Conservation (phyloP, 306 rosid genomes). For the Senna tora region DNA sequence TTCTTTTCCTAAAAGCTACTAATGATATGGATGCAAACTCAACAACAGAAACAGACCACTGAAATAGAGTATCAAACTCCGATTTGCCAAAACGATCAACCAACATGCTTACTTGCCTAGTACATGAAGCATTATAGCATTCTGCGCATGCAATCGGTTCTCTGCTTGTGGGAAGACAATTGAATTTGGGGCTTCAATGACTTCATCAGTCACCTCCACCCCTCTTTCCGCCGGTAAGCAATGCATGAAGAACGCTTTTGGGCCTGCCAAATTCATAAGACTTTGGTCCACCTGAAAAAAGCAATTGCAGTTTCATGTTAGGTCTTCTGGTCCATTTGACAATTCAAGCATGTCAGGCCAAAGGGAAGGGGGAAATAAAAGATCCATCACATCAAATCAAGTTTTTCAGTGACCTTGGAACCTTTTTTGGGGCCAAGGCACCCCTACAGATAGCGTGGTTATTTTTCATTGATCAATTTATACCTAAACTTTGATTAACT, state of each 20-base stretch:
- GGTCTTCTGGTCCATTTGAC: neutral
- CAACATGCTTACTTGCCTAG: constrained; percentile 70
- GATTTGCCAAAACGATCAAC: neutral
- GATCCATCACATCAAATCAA: neutral
- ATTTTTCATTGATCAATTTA: constrained; percentile 4
- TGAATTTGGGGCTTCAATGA: constrained; percentile 88
- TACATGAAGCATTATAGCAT: constrained; percentile 90
- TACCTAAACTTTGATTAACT: neutral
- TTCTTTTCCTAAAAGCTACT: neutral
- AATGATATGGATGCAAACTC: neutral
- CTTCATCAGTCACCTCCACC: constrained; percentile 88
- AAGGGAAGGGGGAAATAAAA: neutral
- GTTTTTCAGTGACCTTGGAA: neutral
- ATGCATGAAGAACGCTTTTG: constrained; percentile 86
- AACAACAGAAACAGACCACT: neutral
- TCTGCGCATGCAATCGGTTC: constrained; percentile 97
- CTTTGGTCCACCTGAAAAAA: constrained; percentile 62
- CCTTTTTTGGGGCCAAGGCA: neutral
- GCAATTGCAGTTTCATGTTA: neutral
- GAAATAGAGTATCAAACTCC: neutral
- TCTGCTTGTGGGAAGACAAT: constrained; percentile 95
- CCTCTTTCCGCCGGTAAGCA: constrained; percentile 99
- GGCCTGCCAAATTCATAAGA: constrained; percentile 87
- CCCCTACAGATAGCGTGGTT: neutral
- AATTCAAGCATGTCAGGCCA: neutral